Conservation (phyloP, 2,329 filamentous ascomycete genomes). For the Scedosporium apiospermum region DNA sequence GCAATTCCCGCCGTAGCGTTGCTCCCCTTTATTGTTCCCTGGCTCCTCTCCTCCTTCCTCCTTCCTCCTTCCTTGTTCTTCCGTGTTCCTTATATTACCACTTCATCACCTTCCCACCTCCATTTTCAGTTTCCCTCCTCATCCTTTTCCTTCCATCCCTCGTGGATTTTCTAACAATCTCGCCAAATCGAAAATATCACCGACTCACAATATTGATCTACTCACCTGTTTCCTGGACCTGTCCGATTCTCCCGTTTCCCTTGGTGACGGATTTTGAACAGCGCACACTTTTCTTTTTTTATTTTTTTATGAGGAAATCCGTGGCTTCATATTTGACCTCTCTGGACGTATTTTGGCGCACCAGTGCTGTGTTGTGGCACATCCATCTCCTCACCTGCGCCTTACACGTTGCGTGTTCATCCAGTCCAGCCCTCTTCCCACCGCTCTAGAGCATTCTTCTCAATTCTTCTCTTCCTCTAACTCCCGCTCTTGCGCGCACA, state of each 20-base stretch:
- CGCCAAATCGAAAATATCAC: neutral
- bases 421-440: too few species aligned
- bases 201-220: neutral
- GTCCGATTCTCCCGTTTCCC: neutral
- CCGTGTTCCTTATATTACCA: neutral
- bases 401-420: neutral
- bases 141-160: neutral
- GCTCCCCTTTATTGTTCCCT: slow-evolving; percentile 1
- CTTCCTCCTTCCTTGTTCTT: neutral
- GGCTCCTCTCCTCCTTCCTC: neutral
- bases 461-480: neutral
- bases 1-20: neutral
- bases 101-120: neutral
- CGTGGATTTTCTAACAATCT: neutral
- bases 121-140: neutral
- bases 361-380: neutral
- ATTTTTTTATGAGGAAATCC: neutral
- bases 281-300: neutral
- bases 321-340: too few species aligned
- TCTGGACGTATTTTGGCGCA: neutral
- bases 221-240: neutral
- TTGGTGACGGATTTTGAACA: neutral
- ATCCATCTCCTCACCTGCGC: neutral
- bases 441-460: neutral
- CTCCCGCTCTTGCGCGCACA: neutral